Base-by-base conservation (phyloP, 1,284 basidiomycete species). In the Leccinum holopus region DNA sequence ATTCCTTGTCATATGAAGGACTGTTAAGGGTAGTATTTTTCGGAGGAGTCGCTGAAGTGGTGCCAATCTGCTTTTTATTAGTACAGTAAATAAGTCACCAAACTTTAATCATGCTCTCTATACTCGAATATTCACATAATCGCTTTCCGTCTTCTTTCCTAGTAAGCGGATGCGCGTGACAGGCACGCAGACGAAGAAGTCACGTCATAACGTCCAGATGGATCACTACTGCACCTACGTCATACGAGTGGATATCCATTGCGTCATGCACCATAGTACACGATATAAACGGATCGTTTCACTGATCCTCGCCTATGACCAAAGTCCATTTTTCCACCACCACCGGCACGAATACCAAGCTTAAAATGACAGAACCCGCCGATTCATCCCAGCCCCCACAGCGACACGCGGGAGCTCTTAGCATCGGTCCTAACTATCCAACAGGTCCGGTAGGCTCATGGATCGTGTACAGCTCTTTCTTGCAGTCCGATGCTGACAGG, bases 391-490 rank as follows among this genome's bases (percentile, higher is more conserved):
- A 63, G 5, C 65, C 72, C 5, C 66, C 63, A 3, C 68, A 74
- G 25, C 63, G 63, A 57, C 71, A 74, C 33, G 65, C 68, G 2
- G 69, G 66, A 11, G 59, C 62, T 0, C 35, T 54, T 5, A 69
- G 72, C 18, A 52, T 71, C 1, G 69, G 72, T 2, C 72, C 70
- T 5, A 63, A 71, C n/a, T 72, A 68, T 39, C 58, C 53, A 5
- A 7, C 53, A 7, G 64, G 62, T 44, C 53, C 56, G 16, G 70
- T 74, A 33, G 62, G 70, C 30, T 58, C 30, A 30, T 32, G 44
- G 37, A 25, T 33, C 2, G 12, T 30, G n/a, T 39, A 12, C 6
- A 6, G 5, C n/a, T 14, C 5, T 11, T 3, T 5, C 21, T 8
- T 2, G 21, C 30, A 7, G 28, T 49, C 37, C 60, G 35, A 61